These are phyloP conservation scores for Cenchrus americanus DNA, from an alignment of 176 grass and related monocot genomes.

Conservation along the genomic window DNA sequence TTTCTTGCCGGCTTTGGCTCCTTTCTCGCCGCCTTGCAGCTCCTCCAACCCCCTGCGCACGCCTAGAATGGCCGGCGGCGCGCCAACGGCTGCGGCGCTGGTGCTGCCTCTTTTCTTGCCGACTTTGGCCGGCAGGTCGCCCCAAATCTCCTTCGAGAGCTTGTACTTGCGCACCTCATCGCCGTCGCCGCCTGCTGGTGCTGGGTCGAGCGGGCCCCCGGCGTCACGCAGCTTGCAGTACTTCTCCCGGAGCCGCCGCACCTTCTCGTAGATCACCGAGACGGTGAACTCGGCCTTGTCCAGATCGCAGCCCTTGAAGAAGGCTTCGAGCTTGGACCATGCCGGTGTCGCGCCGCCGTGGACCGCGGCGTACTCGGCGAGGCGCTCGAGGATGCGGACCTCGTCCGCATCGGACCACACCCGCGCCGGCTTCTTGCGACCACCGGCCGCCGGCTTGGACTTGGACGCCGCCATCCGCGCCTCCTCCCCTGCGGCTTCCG, in stretches of 20 bases:
- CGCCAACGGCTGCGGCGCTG: neutral
- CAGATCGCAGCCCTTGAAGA: neutral
- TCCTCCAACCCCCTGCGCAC: neutral
- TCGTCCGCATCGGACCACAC: slow-evolving; percentile 36
- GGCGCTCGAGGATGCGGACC: slow-evolving; percentile 33
- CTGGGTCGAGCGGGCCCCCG: neutral
- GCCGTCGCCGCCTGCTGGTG: neutral
- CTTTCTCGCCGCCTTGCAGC: neutral
- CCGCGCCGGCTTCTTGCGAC: neutral
- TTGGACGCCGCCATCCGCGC: neutral
- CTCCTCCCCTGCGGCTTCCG: neutral
- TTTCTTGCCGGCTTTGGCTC: neutral
- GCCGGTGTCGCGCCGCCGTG: neutral
- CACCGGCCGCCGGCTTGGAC: neutral
- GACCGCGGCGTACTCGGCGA: neutral
- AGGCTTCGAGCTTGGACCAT: neutral
- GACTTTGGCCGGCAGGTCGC: neutral
- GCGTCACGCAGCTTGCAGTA: neutral
- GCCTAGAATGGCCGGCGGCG: too few relatives aligned
- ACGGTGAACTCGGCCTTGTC: slow-evolving; percentile 29
- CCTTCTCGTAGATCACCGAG: slow-evolving; percentile 40
- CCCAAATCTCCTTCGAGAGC: slow-evolving; percentile 1
- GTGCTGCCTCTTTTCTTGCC: neutral
- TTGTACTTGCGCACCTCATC: neutral
- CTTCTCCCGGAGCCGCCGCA: neutral